phyloP scores from a whole-genome alignment of 768 basidiomycete genomes.

The Lactarius hengduanensis region DNA sequence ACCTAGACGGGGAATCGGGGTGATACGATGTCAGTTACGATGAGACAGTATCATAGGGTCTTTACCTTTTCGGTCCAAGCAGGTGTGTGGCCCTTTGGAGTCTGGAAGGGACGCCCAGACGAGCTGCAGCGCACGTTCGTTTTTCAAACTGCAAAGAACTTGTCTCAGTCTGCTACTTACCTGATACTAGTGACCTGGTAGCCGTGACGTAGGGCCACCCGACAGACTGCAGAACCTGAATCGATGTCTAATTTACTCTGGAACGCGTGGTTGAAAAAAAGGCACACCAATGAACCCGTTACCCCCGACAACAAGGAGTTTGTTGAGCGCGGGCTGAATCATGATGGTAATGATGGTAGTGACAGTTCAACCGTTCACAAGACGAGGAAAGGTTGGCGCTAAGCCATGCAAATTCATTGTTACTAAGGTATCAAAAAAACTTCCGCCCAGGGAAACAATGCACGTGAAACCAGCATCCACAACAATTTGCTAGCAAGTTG shows the following conservation, averaged over 20 bases:
- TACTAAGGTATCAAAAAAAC: neutral
- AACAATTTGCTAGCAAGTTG: slow-evolving; percentile 10
- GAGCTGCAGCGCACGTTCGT: slow-evolving; percentile 48
- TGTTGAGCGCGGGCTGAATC: slow-evolving; percentile 41
- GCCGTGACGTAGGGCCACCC: slow-evolving; percentile 78
- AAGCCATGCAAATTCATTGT: neutral
- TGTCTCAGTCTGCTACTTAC: slow-evolving; percentile 40
- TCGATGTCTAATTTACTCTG: neutral
- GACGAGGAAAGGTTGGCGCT: neutral
- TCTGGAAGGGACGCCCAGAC: slow-evolving; percentile 80
- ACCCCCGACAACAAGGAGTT: slow-evolving; percentile 93
- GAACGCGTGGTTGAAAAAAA: neutral
- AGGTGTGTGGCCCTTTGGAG: slow-evolving; percentile 87
- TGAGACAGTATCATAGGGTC: slow-evolving; percentile 23
- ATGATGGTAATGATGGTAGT: neutral
- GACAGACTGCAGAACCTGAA: slow-evolving; percentile 90
- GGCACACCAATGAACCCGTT: slow-evolving; percentile 90
- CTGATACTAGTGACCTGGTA: slow-evolving; percentile 89
- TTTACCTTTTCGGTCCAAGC: slow-evolving; percentile 78
- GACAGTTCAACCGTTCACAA: neutral
- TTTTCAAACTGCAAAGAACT: neutral
- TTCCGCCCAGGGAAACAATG: neutral
- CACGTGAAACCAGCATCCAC: slow-evolving; percentile 9
- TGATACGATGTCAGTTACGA: neutral
- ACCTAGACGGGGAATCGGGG: slow-evolving; percentile 49